phyloP scores from a whole-genome alignment of 768 basidiomycete species.

The Suillus subluteus region DNA sequence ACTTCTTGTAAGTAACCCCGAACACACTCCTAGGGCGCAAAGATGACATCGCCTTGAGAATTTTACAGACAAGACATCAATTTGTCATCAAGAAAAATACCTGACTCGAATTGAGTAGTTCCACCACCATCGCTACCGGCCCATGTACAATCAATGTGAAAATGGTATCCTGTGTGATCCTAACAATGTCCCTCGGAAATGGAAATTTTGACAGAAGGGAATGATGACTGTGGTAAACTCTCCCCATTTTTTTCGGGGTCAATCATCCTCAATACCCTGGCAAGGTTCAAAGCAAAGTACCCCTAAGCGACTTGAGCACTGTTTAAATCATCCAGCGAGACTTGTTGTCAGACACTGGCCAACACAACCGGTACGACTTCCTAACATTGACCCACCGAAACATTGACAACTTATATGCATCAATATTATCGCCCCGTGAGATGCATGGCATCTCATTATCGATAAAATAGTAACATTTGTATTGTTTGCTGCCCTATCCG shows the following conservation, averaged over 20 bases:
- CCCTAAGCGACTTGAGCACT: neutral
- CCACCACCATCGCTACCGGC: neutral
- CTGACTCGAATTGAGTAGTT: neutral
- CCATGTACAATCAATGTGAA: neutral
- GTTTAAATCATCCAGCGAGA: neutral
- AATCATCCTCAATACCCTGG: neutral
- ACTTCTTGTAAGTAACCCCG: neutral
- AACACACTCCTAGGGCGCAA: neutral
- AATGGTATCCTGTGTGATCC: neutral
- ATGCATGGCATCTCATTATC: neutral
- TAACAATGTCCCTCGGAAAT: neutral
- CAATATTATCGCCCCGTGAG: neutral
- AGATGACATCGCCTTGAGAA: neutral
- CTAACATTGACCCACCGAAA: neutral
- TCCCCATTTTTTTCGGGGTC: neutral
- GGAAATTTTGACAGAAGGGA: neutral
- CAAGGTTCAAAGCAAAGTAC: neutral
- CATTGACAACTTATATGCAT: neutral
- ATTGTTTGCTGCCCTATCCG: neutral
- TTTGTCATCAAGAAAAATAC: neutral
- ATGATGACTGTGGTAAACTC: neutral
- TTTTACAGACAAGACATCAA: neutral
- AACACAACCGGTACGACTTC: neutral
- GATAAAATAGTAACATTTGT: neutral
- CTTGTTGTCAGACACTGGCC: neutral